A percentile compares a stretch with the other conserved stretches of the same genome.
These are phyloP conservation scores for Hortiboletus campestris DNA, from an alignment of 768 basidiomycete genomes.

Conservation along the genomic window DNA sequence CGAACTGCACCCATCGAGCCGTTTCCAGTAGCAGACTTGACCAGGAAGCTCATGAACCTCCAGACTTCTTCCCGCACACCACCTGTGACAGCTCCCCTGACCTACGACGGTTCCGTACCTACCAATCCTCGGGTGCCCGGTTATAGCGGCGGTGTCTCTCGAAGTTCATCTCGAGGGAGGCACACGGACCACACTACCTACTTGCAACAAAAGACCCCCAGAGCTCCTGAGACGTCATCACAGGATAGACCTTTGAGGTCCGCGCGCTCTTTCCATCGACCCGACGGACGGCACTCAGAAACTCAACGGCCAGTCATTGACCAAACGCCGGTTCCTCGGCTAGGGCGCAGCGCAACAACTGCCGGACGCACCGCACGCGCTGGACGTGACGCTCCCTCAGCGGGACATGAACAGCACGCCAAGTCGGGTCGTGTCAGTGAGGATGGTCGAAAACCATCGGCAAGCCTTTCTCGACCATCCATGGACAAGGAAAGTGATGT, in stretches of 20 bases:
- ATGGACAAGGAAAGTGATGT: constrained; percentile 23
- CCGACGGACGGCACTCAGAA: constrained; percentile 37
- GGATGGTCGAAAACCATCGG: constrained; percentile 23
- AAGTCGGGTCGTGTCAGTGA: constrained; percentile 28
- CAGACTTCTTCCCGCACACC: constrained; percentile 32
- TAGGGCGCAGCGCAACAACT: constrained; percentile 39
- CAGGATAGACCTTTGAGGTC: constrained; percentile 39
- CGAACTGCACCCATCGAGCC: constrained; percentile 37
- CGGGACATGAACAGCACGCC: constrained; percentile 16
- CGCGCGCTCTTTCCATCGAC: constrained; percentile 62
- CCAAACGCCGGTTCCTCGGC: constrained; percentile 24
- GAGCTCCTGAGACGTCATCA: constrained; percentile 18
- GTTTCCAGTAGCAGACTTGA: constrained; percentile 59
- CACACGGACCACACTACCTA: constrained; percentile 9
- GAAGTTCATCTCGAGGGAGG: constrained; percentile 23
- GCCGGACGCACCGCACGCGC: constrained; percentile 14
- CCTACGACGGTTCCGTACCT: constrained; percentile 10
- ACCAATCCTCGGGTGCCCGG: constrained; percentile 6
- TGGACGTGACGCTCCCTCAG: constrained; percentile 15
- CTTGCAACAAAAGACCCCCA: constrained; percentile 21
- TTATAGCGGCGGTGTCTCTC: constrained; percentile 14
- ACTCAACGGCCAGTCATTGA: constrained; percentile 35
- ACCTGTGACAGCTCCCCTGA: constrained; percentile 8
- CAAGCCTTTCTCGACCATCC: constrained; percentile 20
- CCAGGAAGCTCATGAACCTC: constrained; percentile 53